Evolutionary conservation across 2,329 filamentous ascomycete species (phyloP).

Genomic region (Colletotrichum tanaceti): DNA sequence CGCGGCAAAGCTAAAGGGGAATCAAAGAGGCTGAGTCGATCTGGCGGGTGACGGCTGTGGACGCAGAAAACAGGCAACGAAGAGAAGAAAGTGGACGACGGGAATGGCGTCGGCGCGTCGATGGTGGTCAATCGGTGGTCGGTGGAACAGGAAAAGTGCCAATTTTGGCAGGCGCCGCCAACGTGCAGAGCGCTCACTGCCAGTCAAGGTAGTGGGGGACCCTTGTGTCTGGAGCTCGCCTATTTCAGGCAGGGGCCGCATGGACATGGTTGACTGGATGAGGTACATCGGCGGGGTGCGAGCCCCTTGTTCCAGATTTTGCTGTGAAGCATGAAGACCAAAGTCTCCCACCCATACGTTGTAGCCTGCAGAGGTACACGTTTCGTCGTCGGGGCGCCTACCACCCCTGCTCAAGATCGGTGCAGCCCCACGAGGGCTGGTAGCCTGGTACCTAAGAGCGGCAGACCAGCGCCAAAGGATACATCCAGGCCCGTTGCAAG

Average conservation of each 20-base stretch:
- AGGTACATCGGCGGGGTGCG: conserved; percentile 37
- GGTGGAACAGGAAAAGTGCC: conserved; percentile 11
- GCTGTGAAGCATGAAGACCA: conserved; percentile 31
- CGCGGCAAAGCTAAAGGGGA: conserved; percentile 28
- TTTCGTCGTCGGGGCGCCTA: conserved; percentile 35
- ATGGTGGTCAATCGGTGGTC: background rate
- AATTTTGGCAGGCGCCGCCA: conserved; percentile 39
- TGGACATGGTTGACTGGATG: conserved; percentile 42
- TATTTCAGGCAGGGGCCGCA: conserved; percentile 28
- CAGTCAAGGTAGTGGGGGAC: conserved; percentile 33
- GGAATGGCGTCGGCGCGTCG: conserved; percentile 30
- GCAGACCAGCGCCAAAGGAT: conserved; percentile 19
- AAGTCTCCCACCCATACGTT: conserved; percentile 28
- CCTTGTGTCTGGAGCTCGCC: conserved; percentile 39
- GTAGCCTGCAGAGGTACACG: conserved; percentile 24
- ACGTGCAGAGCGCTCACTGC: conserved; percentile 25
- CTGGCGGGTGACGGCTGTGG: background rate
- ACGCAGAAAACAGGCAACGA: conserved; percentile 11
- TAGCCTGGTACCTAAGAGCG: conserved; percentile 17
- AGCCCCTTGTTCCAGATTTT: conserved; percentile 41
- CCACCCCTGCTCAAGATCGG: conserved; percentile 20
- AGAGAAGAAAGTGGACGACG: conserved; percentile 12
- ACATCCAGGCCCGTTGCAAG: background rate
- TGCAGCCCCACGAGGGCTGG: conserved; percentile 28
- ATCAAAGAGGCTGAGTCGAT: conserved; percentile 21